Evolutionary conservation across 1,139 yeast genomes (phyloP), one percentile per base, ranked within the genome.

Genomic region (Geotrichum fermentans): DNA sequence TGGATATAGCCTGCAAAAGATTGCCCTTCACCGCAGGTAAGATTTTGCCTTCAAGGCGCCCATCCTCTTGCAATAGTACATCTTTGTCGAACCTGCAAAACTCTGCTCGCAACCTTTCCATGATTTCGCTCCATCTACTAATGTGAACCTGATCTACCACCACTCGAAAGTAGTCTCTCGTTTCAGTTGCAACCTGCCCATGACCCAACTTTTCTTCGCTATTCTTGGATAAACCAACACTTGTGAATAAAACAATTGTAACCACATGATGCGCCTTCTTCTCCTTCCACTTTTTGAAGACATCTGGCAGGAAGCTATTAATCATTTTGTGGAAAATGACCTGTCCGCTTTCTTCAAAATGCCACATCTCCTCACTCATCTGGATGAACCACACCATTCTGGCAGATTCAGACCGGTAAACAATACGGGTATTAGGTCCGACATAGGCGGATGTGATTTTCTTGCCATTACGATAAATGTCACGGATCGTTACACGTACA

Each of bases 301-400:
- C 83, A 54, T 83, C 84, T 0, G 99, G 98, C 52, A 94, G 80
- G 51, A 92, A 73, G 20, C 95, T 86, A 64, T 92, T 92, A 45
- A 94, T 88, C 59, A 94, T 79, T 65, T 89, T 89, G 64, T 90
- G 95, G 63, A 90, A 92, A 77, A 88, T 79, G 45, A 90, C 85
- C 61, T 90, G 97, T 0, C 98, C 98, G 58, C 84, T 85, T 61
- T 90, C 97, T 66, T 92, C 97, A 66, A 94, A 94, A 63, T 90
- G 89, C 95, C 97, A 94, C 97, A 92, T 94, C 62, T 94, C 99
- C 38, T 84, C 75, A 1, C 97, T 86, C 57, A 90, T 79, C 63
- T 94, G 98, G 47, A 94, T 81, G 54, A 94, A 73, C 45, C 90
- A 86, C 11, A 89, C 78, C 52, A 90, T 70, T 51, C 86, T 79